Conservation (phyloP, 345 rosid species). For the Erucastrum elatum region DNA sequence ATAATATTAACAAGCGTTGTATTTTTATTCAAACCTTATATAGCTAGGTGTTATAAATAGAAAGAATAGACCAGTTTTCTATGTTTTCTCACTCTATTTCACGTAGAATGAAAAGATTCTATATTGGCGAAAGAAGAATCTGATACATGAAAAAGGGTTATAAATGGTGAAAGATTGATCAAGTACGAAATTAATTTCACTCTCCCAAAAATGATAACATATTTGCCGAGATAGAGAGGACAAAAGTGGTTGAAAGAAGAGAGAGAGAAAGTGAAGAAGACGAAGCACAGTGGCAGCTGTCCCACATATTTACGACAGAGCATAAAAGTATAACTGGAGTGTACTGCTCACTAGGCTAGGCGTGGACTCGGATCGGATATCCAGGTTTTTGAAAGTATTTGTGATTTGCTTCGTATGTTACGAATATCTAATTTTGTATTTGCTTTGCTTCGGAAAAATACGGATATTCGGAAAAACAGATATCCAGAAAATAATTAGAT, state of each 20-base stretch:
- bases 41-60: slow-evolving; percentile 13
- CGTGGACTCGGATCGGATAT: no score
- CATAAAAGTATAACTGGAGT: slow-evolving; percentile 39
- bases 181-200: slow-evolving; percentile 30
- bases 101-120: slow-evolving; percentile 35
- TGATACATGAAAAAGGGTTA: slow-evolving; percentile 10
- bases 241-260: slow-evolving; percentile 30
- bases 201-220: slow-evolving; percentile 36
- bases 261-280: neutral
- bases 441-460: no score
- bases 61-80: slow-evolving; percentile 27
- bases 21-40: slow-evolving; percentile 17
- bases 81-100: neutral
- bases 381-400: no score
- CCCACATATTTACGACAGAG: slow-evolving; percentile 39
- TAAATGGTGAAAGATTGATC: slow-evolving; percentile 26
- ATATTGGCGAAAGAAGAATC: slow-evolving; percentile 36
- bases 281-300: slow-evolving; percentile 26
- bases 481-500: no score
- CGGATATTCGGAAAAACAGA: no score
- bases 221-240: slow-evolving; percentile 23
- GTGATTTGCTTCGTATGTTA: no score
- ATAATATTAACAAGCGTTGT: slow-evolving; percentile 5
- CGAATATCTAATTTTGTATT: no score
- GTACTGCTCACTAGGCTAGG: slow-evolving; percentile 28